These are phyloP conservation scores for Ophiostoma himal-ulmi DNA, from an alignment of 2,329 filamentous ascomycete genomes.

Conservation along the genomic window DNA sequence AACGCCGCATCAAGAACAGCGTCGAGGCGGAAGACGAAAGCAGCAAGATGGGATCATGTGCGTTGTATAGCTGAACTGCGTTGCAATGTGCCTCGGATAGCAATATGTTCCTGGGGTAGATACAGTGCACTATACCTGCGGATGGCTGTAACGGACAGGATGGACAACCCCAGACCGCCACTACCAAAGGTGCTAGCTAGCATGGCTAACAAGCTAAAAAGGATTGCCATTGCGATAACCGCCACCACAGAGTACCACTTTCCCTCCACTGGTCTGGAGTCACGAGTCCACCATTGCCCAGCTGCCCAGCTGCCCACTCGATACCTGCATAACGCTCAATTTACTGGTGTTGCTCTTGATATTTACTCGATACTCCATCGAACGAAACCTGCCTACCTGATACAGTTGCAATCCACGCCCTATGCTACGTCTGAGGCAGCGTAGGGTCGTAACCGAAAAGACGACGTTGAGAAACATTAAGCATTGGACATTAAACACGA, in stretches of 20 bases:
- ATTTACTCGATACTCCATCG: not conserved
- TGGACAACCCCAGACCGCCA: conserved; percentile 7
- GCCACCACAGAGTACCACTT: not conserved
- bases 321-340: not conserved
- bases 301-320: not conserved
- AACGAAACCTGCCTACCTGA: not conserved
- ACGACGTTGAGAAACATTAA: not conserved
- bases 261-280: too few species aligned
- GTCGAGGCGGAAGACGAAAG: not conserved
- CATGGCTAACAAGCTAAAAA: not conserved
- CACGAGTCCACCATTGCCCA: too few species aligned
- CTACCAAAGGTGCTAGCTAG: not conserved
- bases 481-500: not conserved
- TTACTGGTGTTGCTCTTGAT: not conserved
- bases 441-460: conserved; percentile 3
- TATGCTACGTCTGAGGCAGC: conserved; percentile 9
- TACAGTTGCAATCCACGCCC: not conserved
- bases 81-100: not conserved
- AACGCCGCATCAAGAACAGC: not conserved
- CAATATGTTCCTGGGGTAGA: not conserved
- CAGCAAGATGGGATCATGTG: not conserved
- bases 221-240: not conserved
- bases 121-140: not conserved
- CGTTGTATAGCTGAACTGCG: not conserved
- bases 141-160: not conserved